A percentile compares a stretch with the other conserved stretches of the same genome.
Evolutionary conservation across 257 asterid species (phyloP).

Genomic region (Jacaranda mimosifolia): DNA sequence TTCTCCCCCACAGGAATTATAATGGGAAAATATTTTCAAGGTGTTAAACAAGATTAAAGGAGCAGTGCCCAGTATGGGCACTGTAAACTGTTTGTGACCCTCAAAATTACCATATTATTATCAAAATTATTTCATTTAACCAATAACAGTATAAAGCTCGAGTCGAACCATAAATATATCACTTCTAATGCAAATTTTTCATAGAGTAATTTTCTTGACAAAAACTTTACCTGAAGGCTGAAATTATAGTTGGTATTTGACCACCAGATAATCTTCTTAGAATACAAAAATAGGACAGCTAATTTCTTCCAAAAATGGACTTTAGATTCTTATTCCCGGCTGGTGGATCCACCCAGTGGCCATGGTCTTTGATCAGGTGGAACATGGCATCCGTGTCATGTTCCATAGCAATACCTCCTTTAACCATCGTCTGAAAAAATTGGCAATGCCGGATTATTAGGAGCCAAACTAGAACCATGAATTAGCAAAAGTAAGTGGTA

Average conservation of each 20-base stretch:
- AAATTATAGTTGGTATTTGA: neutral
- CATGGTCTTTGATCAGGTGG: constrained; percentile 83
- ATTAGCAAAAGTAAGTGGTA: neutral
- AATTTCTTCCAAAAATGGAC: neutral
- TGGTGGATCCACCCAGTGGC: constrained; percentile 85
- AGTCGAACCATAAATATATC: neutral
- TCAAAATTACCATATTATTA: neutral
- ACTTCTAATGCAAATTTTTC: neutral
- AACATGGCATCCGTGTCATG: constrained; percentile 81
- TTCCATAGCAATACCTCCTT: constrained; percentile 78
- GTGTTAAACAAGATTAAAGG: too few species aligned
- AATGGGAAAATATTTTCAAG: too few species aligned
- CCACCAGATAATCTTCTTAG: neutral
- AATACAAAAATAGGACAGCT: neutral
- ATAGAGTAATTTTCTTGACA: neutral
- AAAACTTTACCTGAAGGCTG: neutral
- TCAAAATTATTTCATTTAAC: neutral
- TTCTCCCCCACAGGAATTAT: too few species aligned
- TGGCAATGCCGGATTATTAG: neutral
- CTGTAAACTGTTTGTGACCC: neutral
- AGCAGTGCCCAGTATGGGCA: too few species aligned
- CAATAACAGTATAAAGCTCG: neutral
- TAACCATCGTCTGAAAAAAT: constrained; percentile 69
- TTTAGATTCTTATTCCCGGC: constrained; percentile 53
- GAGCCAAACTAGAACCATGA: neutral